Conservation (phyloP, 2,329 filamentous ascomycete species). For the Aspergillus brasiliensis region DNA sequence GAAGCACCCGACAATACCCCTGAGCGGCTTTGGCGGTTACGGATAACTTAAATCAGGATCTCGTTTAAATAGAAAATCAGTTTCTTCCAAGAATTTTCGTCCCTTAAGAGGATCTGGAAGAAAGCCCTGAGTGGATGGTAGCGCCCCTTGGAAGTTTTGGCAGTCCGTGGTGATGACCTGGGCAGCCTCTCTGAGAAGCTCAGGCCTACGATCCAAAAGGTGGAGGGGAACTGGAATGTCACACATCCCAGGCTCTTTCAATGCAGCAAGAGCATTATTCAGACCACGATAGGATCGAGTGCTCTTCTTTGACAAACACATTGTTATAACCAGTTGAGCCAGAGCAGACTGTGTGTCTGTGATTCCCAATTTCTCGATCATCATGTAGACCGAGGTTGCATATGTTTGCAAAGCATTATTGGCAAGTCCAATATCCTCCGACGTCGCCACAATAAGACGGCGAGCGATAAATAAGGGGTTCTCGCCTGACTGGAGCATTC, state of each 20-base stretch:
- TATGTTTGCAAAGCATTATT: constrained; percentile 81
- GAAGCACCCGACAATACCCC: too few relatives aligned
- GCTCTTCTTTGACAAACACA: constrained; percentile 80
- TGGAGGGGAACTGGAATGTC: constrained; percentile 82
- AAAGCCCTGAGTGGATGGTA: constrained; percentile 87
- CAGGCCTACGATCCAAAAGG: too few relatives aligned
- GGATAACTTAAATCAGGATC: too few relatives aligned
- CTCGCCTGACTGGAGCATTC: constrained; percentile 94
- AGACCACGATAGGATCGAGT: constrained; percentile 82
- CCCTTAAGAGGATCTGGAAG: constrained; percentile 75
- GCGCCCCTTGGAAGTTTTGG: constrained; percentile 79
- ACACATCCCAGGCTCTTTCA: constrained; percentile 81
- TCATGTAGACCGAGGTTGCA: constrained; percentile 81
- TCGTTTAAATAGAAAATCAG: constrained; percentile 70
- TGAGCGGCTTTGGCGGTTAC: too few relatives aligned
- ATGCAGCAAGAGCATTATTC: constrained; percentile 74
- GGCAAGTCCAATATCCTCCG: constrained; percentile 88
- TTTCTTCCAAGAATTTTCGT: constrained; percentile 74
- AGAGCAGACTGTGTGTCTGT: constrained; percentile 92
- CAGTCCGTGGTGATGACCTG: too few relatives aligned
- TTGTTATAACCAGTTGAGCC: constrained; percentile 80
- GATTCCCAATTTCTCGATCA: constrained; percentile 90
- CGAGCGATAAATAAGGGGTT: constrained; percentile 90
- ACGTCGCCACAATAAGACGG: constrained; percentile 90
- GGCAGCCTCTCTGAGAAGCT: too few relatives aligned